A percentile compares a stretch with the other conserved stretches of the same genome.
phyloP scores from a whole-genome alignment of 2,329 filamentous ascomycete species.

The Colletotrichum noveboracense region DNA sequence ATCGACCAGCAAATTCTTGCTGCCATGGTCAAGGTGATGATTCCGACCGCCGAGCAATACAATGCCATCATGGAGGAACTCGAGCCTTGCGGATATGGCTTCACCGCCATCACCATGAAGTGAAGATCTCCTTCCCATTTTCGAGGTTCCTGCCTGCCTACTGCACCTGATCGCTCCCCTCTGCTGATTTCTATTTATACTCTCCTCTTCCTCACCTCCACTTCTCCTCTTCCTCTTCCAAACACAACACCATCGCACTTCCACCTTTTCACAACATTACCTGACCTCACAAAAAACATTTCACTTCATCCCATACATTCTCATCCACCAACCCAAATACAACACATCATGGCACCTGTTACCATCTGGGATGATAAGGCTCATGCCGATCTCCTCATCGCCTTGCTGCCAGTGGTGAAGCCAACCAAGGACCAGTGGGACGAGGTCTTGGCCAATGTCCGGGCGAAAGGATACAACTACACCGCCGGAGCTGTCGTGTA shows the following conservation, averaged over 20 bases:
- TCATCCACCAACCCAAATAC: neutral
- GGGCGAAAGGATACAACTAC: conserved; percentile 41
- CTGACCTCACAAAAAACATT: neutral
- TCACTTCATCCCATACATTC: neutral
- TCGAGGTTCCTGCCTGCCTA: neutral
- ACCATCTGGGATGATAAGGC: conserved; percentile 38
- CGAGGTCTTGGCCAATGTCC: conserved; percentile 34
- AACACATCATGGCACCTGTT: neutral
- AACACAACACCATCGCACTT: neutral
- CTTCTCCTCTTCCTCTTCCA: neutral
- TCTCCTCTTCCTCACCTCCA: neutral
- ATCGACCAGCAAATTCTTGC: conserved; percentile 51
- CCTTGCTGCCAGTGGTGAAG: conserved; percentile 39
- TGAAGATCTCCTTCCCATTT: conserved; percentile 34
- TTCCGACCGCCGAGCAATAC: conserved; percentile 35
- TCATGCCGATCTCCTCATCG: conserved; percentile 43
- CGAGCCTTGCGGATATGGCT: conserved; percentile 40
- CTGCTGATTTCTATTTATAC: neutral
- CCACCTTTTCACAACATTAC: neutral
- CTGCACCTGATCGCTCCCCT: neutral
- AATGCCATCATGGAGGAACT: conserved; percentile 39
- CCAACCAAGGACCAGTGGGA: conserved; percentile 38
- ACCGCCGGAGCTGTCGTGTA: conserved; percentile 47
- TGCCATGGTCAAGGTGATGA: conserved; percentile 42
- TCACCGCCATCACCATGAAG: conserved; percentile 42